Percentiles rank a stretch among this genome's conserved stretches.
Conservation (phyloP, 371 early-diverging fungal species). For the Mortierella polycephala region DNA sequence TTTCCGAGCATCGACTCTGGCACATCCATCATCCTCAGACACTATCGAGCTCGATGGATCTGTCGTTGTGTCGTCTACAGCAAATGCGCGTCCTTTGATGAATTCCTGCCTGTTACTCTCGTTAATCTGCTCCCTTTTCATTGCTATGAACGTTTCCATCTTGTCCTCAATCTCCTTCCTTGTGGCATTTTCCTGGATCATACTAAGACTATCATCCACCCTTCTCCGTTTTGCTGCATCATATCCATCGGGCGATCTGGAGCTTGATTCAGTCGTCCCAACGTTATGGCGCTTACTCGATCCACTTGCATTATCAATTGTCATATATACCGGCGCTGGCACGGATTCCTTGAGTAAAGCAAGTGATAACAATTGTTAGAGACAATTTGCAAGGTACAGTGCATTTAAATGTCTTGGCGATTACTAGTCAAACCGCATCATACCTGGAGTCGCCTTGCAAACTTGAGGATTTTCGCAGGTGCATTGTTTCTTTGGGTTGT, state of each 20-base stretch:
- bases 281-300: slow-evolving; percentile 28
- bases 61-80: neutral
- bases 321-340: neutral
- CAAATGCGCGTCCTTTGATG: slow-evolving; percentile 37
- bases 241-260: slow-evolving; percentile 8
- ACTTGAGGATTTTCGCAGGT: slow-evolving; percentile 36
- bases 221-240: slow-evolving; percentile 40
- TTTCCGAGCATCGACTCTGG: slow-evolving; percentile 78
- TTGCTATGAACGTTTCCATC: slow-evolving; percentile 68
- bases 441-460: slow-evolving; percentile 38
- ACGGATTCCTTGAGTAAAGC: no score
- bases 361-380: no score
- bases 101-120: slow-evolving; percentile 80
- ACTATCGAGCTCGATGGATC: slow-evolving; percentile 11
- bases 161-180: slow-evolving; percentile 48
- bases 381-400: neutral
- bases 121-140: slow-evolving; percentile 73
- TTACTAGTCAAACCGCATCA: neutral
- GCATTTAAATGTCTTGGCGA: neutral
- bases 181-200: slow-evolving; percentile 24
- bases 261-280: slow-evolving; percentile 7
- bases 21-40: slow-evolving; percentile 59
- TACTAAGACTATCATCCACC: slow-evolving; percentile 17
- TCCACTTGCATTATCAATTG: slow-evolving; percentile 3
- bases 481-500: slow-evolving; percentile 24